Percentiles rank a stretch among this genome's conserved stretches.
phyloP scores from a whole-genome alignment of 139 green algal genomes.

The Chlamydomonas eustigma region DNA sequence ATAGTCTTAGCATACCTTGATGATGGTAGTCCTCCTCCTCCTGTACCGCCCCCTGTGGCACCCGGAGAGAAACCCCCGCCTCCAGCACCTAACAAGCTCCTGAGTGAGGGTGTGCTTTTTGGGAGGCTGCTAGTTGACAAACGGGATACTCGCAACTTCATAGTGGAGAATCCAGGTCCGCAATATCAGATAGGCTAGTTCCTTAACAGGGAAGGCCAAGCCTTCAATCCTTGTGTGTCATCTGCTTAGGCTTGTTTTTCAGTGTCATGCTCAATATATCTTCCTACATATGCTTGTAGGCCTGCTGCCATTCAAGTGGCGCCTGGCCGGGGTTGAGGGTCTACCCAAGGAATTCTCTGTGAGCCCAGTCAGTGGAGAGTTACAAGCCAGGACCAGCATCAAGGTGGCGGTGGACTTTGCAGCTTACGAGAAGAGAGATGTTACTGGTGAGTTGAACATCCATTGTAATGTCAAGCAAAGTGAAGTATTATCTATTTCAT shows the following conservation, averaged over 20 bases:
- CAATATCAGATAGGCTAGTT: too few relatives aligned
- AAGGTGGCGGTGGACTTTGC: conserved; percentile 57
- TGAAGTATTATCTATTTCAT: too few relatives aligned
- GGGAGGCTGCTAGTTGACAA: conserved; percentile 63
- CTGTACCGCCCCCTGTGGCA: not conserved
- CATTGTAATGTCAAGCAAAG: too few relatives aligned
- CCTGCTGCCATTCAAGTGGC: conserved; percentile 71
- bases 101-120: conserved; percentile 56
- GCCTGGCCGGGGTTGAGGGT: conserved; percentile 43
- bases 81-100: conserved; percentile 28
- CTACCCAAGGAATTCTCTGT: conserved; percentile 58
- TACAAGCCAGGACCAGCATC: conserved; percentile 42
- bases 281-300: not conserved
- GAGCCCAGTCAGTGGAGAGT: conserved; percentile 30
- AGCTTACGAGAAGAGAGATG: conserved; percentile 51
- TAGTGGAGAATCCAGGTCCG: conserved; percentile 59
- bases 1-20: conserved; percentile 35
- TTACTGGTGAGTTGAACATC: conserved; percentile 21
- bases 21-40: conserved; percentile 27
- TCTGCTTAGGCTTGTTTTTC: too few relatives aligned
- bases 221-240: not conserved
- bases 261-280: not conserved
- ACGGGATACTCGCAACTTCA: conserved; percentile 49
- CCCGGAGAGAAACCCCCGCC: conserved; percentile 7
- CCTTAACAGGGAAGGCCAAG: too few relatives aligned